phyloP scores from a whole-genome alignment of 257 asterid species.

The Asclepias syriaca region DNA sequence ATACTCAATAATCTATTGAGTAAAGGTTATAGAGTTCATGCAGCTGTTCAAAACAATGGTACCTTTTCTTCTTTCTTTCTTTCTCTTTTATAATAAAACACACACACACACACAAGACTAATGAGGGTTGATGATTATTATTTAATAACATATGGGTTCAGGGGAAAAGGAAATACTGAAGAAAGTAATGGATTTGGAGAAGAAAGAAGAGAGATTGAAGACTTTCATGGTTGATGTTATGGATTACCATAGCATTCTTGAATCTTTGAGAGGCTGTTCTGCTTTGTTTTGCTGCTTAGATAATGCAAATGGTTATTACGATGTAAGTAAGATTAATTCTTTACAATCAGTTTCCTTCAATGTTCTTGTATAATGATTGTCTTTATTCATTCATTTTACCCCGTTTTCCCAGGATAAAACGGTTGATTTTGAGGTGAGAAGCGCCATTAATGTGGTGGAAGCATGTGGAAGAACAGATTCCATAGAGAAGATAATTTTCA shows the following conservation, averaged over 20 bases:
- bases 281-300: conserved; percentile 39
- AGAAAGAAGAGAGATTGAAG: conserved; percentile 22
- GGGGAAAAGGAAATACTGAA: conserved; percentile 29
- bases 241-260: conserved; percentile 42
- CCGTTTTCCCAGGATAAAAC: conserved; percentile 23
- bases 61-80: not conserved
- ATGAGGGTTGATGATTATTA: not conserved
- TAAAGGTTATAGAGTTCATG: conserved; percentile 38
- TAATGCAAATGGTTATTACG: conserved; percentile 30
- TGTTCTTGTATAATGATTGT: not conserved
- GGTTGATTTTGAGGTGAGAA: conserved; percentile 36
- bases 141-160: conserved; percentile 7
- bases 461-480: conserved; percentile 39
- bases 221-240: conserved; percentile 27
- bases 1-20: conserved; percentile 31
- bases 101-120: not conserved
- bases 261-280: conserved; percentile 30
- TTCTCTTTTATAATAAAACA: no score
- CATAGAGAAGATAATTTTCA: conserved; percentile 34
- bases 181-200: conserved; percentile 31
- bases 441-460: conserved; percentile 39
- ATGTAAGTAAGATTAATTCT: conserved; percentile 19
- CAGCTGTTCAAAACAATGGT: conserved; percentile 37
- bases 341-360: not conserved
- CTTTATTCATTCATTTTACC: not conserved